A percentile compares a stretch with the other conserved stretches of the same genome.
phyloP scores from a whole-genome alignment of 2,329 filamentous ascomycete genomes.

The Pleomassaria siparia region DNA sequence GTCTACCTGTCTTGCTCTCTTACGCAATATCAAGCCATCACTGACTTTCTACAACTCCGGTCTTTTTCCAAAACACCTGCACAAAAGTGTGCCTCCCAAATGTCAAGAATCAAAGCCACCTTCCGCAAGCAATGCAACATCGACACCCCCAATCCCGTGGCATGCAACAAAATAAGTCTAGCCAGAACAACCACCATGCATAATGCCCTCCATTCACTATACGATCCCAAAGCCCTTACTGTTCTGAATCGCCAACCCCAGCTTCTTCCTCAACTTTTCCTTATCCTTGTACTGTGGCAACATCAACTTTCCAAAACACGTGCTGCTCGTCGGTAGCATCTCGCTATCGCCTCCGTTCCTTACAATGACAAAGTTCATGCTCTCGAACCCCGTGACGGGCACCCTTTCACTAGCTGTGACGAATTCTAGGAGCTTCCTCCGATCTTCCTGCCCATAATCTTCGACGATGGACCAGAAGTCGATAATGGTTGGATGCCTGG shows the following conservation, averaged over 20 bases:
- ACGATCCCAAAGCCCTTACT: constrained; percentile 77
- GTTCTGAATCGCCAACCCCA: constrained; percentile 86
- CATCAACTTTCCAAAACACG: constrained; percentile 87
- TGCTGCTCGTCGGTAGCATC: constrained; percentile 79
- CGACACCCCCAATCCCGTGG: background rate
- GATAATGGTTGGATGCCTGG: constrained; percentile 66
- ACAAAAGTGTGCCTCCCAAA: background rate
- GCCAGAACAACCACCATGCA: background rate
- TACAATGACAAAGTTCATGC: constrained; percentile 81
- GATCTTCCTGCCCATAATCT: constrained; percentile 67
- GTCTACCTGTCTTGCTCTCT: background rate
- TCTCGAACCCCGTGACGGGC: constrained; percentile 81
- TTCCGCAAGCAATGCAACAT: background rate
- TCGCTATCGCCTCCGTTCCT: constrained; percentile 66
- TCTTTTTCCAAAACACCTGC: background rate
- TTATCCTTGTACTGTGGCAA: constrained; percentile 78
- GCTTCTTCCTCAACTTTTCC: constrained; percentile 70
- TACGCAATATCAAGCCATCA: background rate
- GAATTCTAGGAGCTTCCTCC: constrained; percentile 81
- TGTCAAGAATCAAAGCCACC: background rate
- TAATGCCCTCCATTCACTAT: background rate
- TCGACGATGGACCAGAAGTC: constrained; percentile 85
- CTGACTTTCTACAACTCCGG: background rate
- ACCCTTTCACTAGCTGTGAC: constrained; percentile 91
- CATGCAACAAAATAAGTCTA: background rate